These are phyloP conservation scores for Malus hybrid DNA, from an alignment of 331 rosid genomes.

Conservation along the genomic window DNA sequence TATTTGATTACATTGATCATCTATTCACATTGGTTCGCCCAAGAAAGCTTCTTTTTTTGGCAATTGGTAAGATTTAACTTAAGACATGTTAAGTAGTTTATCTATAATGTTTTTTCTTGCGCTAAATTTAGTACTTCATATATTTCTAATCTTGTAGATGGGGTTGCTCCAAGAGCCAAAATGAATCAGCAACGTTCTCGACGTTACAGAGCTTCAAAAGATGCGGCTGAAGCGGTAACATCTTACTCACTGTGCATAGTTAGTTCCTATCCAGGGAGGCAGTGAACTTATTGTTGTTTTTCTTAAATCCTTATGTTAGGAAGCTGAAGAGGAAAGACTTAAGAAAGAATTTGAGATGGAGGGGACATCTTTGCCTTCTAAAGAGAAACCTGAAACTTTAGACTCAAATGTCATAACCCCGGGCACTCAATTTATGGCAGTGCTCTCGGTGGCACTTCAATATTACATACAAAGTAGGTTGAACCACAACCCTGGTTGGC, in stretches of 20 bases:
- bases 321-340: conserved; percentile 89
- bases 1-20: conserved; percentile 86
- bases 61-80: conserved; percentile 60
- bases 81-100: neutral
- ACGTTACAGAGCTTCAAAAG: conserved; percentile 95
- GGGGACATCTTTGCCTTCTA: conserved; percentile 40
- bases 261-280: conserved; percentile 2
- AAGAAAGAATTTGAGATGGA: conserved; percentile 66
- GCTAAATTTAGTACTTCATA: neutral
- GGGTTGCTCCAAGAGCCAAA: conserved; percentile 99
- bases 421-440: conserved; percentile 90
- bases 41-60: conserved; percentile 87
- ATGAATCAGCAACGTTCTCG: conserved; percentile 99
- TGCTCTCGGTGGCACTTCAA: conserved; percentile 85
- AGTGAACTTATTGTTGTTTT: conserved; percentile 8
- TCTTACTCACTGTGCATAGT: conserved; percentile 9
- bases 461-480: conserved; percentile 79
- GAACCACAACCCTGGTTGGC: conserved; percentile 81
- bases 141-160: conserved; percentile 41
- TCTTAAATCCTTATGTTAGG: conserved; percentile 36
- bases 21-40: conserved; percentile 88
- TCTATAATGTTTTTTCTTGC: neutral
- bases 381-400: conserved; percentile 69
- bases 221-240: conserved; percentile 91
- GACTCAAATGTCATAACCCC: conserved; percentile 96